These are phyloP conservation scores for Drechslerella dactyloides DNA, from an alignment of 2,329 filamentous ascomycete species.

Conservation along the genomic window DNA sequence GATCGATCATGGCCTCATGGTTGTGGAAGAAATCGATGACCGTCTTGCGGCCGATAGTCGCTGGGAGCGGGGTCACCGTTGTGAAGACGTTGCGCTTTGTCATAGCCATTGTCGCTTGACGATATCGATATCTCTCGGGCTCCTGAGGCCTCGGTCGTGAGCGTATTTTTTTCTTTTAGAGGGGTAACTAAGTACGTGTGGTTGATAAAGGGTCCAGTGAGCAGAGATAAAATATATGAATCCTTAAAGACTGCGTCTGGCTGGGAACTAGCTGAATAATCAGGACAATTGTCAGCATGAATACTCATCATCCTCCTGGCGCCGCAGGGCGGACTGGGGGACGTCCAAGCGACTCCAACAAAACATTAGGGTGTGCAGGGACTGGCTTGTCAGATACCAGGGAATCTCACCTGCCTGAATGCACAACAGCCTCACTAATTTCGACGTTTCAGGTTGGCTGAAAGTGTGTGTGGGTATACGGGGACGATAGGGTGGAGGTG, in stretches of 20 bases:
- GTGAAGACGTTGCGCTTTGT: constrained; percentile 75
- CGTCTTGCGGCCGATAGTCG: constrained; percentile 70
- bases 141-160: neutral
- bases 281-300: constrained; percentile 1
- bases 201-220: neutral
- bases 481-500: neutral
- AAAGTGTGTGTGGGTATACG: constrained; percentile 16
- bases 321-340: neutral
- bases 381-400: neutral
- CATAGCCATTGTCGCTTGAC: constrained; percentile 61
- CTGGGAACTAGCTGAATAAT: neutral
- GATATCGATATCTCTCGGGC: neutral
- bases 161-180: neutral
- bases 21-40: constrained; percentile 77
- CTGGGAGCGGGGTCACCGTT: constrained; percentile 77
- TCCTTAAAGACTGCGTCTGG: too few relatives aligned
- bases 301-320: neutral
- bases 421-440: constrained; percentile 12
- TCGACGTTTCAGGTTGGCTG: constrained; percentile 40
- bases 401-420: constrained; percentile 44
- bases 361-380: neutral
- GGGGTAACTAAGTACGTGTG: neutral
- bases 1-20: constrained; percentile 82
- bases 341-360: neutral
- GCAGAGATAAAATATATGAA: too few relatives aligned